Evolutionary conservation across 495 filamentous ascomycete species (phyloP), one percentile per base, ranked within the genome.

Genomic region (Hamigera avellanea): DNA sequence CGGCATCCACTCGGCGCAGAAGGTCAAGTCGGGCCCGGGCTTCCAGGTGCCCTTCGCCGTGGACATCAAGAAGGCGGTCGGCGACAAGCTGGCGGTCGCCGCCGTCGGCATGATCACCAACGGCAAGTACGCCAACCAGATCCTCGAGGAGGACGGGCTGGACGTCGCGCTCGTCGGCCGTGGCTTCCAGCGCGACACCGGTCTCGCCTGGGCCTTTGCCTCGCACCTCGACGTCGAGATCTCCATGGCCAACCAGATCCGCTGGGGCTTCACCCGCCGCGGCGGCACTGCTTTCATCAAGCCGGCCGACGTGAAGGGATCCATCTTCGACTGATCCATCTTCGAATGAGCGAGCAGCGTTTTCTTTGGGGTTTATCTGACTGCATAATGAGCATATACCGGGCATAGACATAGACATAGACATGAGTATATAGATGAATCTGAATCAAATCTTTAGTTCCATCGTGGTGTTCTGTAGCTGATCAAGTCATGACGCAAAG

Each of bases 11-110:
- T 44, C 66, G 0, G 49, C 50, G 12, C 79, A 84, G 57, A 72
- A 76, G 48, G 59, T 83, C 34, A 62, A 70, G 19, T 37, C 52
- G 0, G 64, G 65, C 0, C 72, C 73, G 9, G 78, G 61, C 0
- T 85, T 83, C 62, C 82, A 87, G 56, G 73, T 69, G 5, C 68
- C 66, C n/a, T 76, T 78, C 38, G 69, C 81, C 1, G 56, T 69
- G 10, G 68, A 59, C 9, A 63, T 84, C n/a, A 73, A 78, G 60
- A 64, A 76, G 48, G 75, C 70, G 6, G 61, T 83, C 14, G 76
- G 76, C 1, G 69, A 77, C 41, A 72, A 66, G 46, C 35, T 75
- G 36, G 37, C 63, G 2, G 75, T 86, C 26, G 66, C 67, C 7
- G 54, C 71, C 3, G 81, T 84, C 4, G 79, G 81, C 1, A 63